These are phyloP conservation scores for Botrytis sinoallii DNA, from an alignment of 2,329 filamentous ascomycete genomes.

Conservation along the genomic window DNA sequence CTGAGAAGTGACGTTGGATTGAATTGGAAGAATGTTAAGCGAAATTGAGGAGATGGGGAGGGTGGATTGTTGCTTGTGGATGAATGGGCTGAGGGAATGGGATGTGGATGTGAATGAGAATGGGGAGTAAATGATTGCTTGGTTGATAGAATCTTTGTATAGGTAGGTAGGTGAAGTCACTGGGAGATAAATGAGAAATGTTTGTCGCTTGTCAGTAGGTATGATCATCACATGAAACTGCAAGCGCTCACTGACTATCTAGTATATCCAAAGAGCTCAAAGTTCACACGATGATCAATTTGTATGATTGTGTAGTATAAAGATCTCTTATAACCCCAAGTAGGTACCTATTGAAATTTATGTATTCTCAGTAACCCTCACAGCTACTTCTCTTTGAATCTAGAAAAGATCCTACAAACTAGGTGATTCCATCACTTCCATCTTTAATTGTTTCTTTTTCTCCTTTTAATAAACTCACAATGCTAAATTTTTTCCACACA, in stretches of 20 bases:
- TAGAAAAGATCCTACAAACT: rapidly evolving
- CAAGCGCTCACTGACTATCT: not conserved
- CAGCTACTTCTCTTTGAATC: too few relatives aligned
- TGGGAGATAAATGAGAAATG: not conserved
- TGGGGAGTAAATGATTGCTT: not conserved
- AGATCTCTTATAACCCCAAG: not conserved
- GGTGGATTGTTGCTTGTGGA: too few relatives aligned
- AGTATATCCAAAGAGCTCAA: not conserved
- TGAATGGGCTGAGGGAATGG: not conserved
- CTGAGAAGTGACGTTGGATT: too few relatives aligned
- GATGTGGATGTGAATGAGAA: not conserved
- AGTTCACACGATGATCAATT: not conserved
- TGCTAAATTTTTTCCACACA: not conserved
- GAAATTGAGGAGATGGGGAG: too few relatives aligned
- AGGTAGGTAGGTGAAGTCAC: not conserved
- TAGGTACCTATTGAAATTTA: too few relatives aligned
- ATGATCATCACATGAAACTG: not conserved
- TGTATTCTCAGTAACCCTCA: not conserved
- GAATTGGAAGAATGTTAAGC: too few relatives aligned
- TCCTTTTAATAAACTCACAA: not conserved
- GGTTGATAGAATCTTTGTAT: not conserved
- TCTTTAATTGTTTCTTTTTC: not conserved
- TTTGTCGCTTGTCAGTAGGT: not conserved
- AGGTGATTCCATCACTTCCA: not conserved
- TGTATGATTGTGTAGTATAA: not conserved